These are phyloP conservation scores for Notholithocarpus densiflorus DNA, from an alignment of 306 rosid species.

Conservation along the genomic window DNA sequence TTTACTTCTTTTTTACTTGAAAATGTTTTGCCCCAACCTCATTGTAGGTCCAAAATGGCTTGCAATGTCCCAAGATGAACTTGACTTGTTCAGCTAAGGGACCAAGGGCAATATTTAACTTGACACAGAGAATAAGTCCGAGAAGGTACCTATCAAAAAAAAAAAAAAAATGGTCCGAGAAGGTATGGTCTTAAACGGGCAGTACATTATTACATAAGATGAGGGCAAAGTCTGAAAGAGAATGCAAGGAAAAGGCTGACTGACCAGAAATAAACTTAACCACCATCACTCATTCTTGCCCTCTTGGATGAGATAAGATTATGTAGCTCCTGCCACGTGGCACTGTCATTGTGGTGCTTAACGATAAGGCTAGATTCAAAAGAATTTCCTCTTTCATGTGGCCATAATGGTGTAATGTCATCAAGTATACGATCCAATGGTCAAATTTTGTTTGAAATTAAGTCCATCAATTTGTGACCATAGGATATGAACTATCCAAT, in stretches of 20 bases:
- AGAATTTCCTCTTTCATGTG: conserved; percentile 28
- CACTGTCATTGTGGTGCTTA: conserved; percentile 35
- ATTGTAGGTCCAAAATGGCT: neutral
- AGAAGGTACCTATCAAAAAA: too few relatives aligned
- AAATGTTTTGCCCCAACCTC: too few relatives aligned
- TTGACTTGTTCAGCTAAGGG: neutral
- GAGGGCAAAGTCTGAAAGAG: conserved; percentile 2
- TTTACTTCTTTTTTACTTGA: too few relatives aligned
- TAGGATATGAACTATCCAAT: conserved; percentile 14
- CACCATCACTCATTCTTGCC: conserved; percentile 41
- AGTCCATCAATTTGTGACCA: conserved; percentile 20
- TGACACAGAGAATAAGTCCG: too few relatives aligned
- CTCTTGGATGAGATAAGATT: conserved; percentile 42
- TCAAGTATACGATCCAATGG: conserved; percentile 33
- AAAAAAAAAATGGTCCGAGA: neutral
- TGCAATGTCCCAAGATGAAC: neutral
- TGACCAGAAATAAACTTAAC: conserved; percentile 22
- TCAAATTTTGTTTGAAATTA: neutral
- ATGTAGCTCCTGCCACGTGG: conserved; percentile 42
- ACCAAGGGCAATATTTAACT: neutral
- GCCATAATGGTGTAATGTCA: conserved; percentile 28
- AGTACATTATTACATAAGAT: neutral
- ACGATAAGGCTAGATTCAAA: conserved; percentile 50
- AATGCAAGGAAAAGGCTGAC: neutral
- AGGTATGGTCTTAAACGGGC: conserved; percentile 18